phyloP scores from a whole-genome alignment of 2,329 filamentous ascomycete genomes.

The Colletotrichum cordylinicola region DNA sequence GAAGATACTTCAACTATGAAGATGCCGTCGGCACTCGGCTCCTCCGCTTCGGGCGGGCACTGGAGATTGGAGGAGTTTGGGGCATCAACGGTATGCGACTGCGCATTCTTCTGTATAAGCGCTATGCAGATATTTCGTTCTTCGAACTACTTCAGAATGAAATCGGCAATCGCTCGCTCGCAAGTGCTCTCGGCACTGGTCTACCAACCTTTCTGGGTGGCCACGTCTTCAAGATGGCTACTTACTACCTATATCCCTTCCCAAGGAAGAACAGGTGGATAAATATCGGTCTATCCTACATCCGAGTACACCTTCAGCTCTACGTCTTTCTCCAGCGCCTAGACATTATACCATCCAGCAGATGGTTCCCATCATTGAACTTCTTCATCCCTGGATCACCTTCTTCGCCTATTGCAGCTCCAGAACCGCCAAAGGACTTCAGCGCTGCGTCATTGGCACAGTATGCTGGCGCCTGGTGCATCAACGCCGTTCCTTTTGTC shows the following conservation, averaged over 20 bases:
- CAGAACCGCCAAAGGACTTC: slow-evolving; percentile 45
- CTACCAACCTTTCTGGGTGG: slow-evolving; percentile 44
- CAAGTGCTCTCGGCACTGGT: slow-evolving; percentile 40
- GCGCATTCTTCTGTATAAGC: slow-evolving; percentile 60
- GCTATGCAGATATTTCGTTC: slow-evolving; percentile 55
- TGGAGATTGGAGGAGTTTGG: slow-evolving; percentile 53
- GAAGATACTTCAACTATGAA: slow-evolving; percentile 53
- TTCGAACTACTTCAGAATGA: slow-evolving; percentile 46
- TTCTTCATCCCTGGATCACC: slow-evolving; percentile 63
- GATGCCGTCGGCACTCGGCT: slow-evolving; percentile 48
- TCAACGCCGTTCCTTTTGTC: slow-evolving; percentile 53
- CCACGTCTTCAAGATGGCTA: slow-evolving; percentile 34
- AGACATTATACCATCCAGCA: slow-evolving; percentile 47
- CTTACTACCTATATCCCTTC: slow-evolving; percentile 23
- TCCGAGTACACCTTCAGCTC: slow-evolving; percentile 56
- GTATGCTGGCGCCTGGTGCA: slow-evolving; percentile 48
- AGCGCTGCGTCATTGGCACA: slow-evolving; percentile 40
- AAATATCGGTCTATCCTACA: slow-evolving; percentile 36
- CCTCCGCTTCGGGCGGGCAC: slow-evolving; percentile 36
- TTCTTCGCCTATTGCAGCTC: slow-evolving; percentile 54
- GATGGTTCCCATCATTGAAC: slow-evolving; percentile 47
- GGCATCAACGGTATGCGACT: slow-evolving; percentile 59
- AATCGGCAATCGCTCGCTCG: slow-evolving; percentile 34
- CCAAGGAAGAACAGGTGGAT: slow-evolving; percentile 23
- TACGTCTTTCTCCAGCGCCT: slow-evolving; percentile 59